A percentile compares a stretch with the other conserved stretches of the same genome.
Conservation (phyloP, 192 early-diverging fungal species). For the Coemansia erecta region DNA sequence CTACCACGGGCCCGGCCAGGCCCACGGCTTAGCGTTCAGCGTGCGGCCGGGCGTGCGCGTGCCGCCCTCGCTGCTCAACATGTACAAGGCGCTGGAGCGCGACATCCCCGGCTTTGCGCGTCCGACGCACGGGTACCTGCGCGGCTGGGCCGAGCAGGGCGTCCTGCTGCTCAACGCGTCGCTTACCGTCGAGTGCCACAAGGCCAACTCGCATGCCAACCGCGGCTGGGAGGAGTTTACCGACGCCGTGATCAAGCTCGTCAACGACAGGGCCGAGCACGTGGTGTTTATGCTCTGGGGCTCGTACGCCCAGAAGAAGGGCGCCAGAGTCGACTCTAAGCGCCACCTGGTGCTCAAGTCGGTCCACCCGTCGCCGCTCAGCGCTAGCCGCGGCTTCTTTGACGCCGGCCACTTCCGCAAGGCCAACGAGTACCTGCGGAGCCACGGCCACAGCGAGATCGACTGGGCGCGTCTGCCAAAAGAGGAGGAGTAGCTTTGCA, state of each 20-base stretch:
- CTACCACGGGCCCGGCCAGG: slow-evolving; percentile 73
- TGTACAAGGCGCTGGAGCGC: slow-evolving; percentile 74
- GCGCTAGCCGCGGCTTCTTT: slow-evolving; percentile 85
- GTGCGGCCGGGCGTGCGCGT: slow-evolving; percentile 70
- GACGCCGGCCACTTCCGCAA: slow-evolving; percentile 81
- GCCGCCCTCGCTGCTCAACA: slow-evolving; percentile 91
- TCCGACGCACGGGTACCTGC: slow-evolving; percentile 78
- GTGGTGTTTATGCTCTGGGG: slow-evolving; percentile 98
- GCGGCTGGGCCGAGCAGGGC: slow-evolving; percentile 80
- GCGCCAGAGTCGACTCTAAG: slow-evolving; percentile 65
- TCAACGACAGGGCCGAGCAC: slow-evolving; percentile 59
- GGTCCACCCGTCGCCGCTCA: slow-evolving; percentile 90
- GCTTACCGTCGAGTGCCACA: slow-evolving; percentile 77
- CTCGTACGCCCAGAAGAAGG: slow-evolving; percentile 83
- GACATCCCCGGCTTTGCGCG: slow-evolving; percentile 70
- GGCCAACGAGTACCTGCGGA: slow-evolving; percentile 80
- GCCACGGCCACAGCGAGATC: slow-evolving; percentile 22
- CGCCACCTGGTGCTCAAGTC: slow-evolving; percentile 81
- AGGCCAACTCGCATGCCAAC: slow-evolving; percentile 77
- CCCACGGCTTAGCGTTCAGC: slow-evolving; percentile 91
- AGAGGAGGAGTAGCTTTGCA: background rate
- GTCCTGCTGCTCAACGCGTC: slow-evolving; percentile 88
- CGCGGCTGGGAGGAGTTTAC: slow-evolving; percentile 89
- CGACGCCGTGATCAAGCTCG: slow-evolving; percentile 72
- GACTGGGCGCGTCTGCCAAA: slow-evolving; percentile 34